Evolutionary conservation across 2,329 filamentous ascomycete genomes (phyloP).

Genomic region (Fusarium solani-melongenae): DNA sequence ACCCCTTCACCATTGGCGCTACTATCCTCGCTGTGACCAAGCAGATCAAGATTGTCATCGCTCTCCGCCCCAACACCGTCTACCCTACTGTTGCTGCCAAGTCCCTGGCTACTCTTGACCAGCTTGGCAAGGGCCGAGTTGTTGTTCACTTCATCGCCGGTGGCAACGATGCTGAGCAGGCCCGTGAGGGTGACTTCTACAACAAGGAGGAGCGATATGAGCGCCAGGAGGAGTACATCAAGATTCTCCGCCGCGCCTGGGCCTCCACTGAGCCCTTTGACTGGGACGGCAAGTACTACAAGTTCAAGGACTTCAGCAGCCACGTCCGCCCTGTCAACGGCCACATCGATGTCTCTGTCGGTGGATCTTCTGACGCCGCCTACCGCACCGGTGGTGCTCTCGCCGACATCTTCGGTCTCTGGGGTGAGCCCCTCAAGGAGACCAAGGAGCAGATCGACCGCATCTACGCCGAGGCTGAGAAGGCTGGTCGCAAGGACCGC

Average conservation of each 20-base stretch:
- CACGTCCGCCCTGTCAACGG: constrained; percentile 64
- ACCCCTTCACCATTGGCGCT: constrained; percentile 65
- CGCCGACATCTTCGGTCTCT: constrained; percentile 72
- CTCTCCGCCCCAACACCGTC: constrained; percentile 67
- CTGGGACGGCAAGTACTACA: constrained; percentile 70
- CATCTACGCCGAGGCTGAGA: constrained; percentile 68
- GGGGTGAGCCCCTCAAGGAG: constrained; percentile 72
- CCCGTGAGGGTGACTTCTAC: constrained; percentile 69
- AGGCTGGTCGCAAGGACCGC: constrained; percentile 64
- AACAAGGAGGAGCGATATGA: constrained; percentile 68
- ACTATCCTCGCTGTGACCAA: constrained; percentile 68
- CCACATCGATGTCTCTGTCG: constrained; percentile 67
- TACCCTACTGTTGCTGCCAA: constrained; percentile 73
- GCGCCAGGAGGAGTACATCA: constrained; percentile 70
- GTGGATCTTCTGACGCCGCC: constrained; percentile 68
- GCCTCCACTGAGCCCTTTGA: constrained; percentile 66
- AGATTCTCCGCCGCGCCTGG: constrained; percentile 69
- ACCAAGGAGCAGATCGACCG: constrained; percentile 71
- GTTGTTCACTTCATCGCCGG: constrained; percentile 74
- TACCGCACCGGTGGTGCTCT: constrained; percentile 69
- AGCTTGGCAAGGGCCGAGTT: constrained; percentile 66
- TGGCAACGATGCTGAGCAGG: constrained; percentile 69
- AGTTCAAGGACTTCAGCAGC: constrained; percentile 69
- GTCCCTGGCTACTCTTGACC: constrained; percentile 69
- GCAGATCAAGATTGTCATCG: constrained; percentile 70